phyloP scores from a whole-genome alignment of 805 yeast genomes.

The Yamadazyma insecticola region DNA sequence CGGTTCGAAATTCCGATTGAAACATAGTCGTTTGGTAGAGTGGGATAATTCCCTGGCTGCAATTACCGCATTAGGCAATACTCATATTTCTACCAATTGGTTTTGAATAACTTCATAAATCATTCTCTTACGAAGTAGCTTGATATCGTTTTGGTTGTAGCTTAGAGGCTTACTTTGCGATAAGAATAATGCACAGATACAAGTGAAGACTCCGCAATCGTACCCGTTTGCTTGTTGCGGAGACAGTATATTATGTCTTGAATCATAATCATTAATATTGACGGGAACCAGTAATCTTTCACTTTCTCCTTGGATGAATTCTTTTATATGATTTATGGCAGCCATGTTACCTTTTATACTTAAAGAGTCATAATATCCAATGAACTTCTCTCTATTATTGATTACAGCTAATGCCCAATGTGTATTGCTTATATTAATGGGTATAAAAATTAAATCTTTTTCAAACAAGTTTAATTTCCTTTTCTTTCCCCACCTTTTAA shows the following conservation, averaged over 20 bases:
- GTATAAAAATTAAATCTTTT: slow-evolving; percentile 67
- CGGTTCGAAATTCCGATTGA: too few relatives aligned
- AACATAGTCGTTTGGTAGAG: too few relatives aligned
- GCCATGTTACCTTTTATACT: slow-evolving; percentile 36
- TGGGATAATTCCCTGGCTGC: too few relatives aligned
- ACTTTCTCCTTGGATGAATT: slow-evolving; percentile 68
- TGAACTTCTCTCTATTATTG: slow-evolving; percentile 53
- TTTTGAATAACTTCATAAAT: slow-evolving; percentile 48
- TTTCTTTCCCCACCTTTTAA: slow-evolving; percentile 24
- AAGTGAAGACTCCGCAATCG: slow-evolving; percentile 94
- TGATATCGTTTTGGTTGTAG: slow-evolving; percentile 69
- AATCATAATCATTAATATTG: slow-evolving; percentile 17
- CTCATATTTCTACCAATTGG: too few relatives aligned
- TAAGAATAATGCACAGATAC: slow-evolving; percentile 67
- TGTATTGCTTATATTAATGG: slow-evolving; percentile 75
- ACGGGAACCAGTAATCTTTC: slow-evolving; percentile 34
- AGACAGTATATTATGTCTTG: slow-evolving; percentile 30
- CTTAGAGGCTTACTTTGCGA: slow-evolving; percentile 45
- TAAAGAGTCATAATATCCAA: slow-evolving; percentile 77
- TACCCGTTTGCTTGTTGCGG: slow-evolving; percentile 89
- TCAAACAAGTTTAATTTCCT: slow-evolving; percentile 45
- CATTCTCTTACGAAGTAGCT: slow-evolving; percentile 60
- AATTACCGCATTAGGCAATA: too few relatives aligned
- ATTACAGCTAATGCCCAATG: slow-evolving; percentile 93
- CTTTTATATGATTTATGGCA: slow-evolving; percentile 44